Base-by-base conservation (phyloP, 2,329 filamentous ascomycete species). In the Aspergillus pseudonomiae region DNA sequence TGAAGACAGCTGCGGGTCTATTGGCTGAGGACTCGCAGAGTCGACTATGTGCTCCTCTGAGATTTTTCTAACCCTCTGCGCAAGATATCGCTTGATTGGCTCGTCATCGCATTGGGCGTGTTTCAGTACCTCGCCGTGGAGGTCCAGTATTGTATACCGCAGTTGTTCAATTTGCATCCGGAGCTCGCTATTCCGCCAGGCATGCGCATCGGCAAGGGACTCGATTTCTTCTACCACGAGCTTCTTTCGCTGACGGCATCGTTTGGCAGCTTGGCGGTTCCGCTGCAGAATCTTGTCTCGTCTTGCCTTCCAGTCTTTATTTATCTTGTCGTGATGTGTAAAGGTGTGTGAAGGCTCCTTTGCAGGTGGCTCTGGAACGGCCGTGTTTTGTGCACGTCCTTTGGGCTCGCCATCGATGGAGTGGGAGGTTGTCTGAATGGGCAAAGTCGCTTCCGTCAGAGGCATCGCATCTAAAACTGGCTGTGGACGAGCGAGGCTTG, bases 81-180 rank as follows among this genome's bases (percentile, higher is more conserved):
- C 9, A 26, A 54, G 19, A 26, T 54, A 54, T 24, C 30, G 52
- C n/a, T 54, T 54, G 16, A 54, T 54, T 30, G 52, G 52, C 52
- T 54, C 52, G 7, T 54, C 30, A 32, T 54, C 52, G 6, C 52
- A 54, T 10, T 54, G 52, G n/a, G 52, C 30, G n/a, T 54, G 52
- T 16, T 36, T 54, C 30, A 54, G 12, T 54, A 54, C 36, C 52
- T 36, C 52, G 10, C 32, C 16, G 52, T 54, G 52, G 12, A 54
- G 52, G 21, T 36, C 52, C 28, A 54, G 30, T 4, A 54, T 16
- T 16, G 24, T n/a, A 11, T 36, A 54, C 1, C 52, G 52, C 11
- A 54, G 52, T n/a, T 54, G 52, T 34, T 54, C 52, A 36, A 54
- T 36, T 11, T 54, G 30, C 19, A 21, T 19, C 16, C 52, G 52